Evolutionary conservation across 2,329 filamentous ascomycete genomes (phyloP), one percentile per base, ranked within the genome.

Genomic region (Colletotrichum aenigma): DNA sequence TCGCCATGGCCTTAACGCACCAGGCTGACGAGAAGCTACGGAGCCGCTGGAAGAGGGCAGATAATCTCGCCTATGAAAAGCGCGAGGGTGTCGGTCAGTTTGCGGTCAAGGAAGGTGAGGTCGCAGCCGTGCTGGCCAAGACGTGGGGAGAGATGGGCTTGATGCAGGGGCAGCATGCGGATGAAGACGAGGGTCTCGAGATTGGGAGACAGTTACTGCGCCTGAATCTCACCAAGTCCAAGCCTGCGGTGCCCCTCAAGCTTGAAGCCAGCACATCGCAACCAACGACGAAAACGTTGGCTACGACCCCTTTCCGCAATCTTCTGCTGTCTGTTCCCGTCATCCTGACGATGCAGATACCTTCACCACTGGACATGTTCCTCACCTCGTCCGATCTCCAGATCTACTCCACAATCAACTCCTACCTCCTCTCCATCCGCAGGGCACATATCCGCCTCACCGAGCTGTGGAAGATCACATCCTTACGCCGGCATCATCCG

Each of bases 351-450:
- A 88, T 98, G 77, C 91, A 93, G 52, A 92, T 98, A 10, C 91
- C 91, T 4, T 93, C 94, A 3, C 96, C 97, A 0, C 85, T 98
- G 7, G 96, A 98, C 81, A 90, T 99, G 34, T 98, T 98, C 80
- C 91, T 98, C 32, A 92, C 94, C 13, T 87, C 91, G 6, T 88
- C 92, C 1, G 96, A 98, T 80, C 86, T 98, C 13, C 90, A 94
- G 65, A 91, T 91, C 1, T 99, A 98, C 84, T 94, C 95, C 0
- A 89, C 90, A n/a, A 93, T 98, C 76, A 96, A 97, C 82, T 91
- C 95, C 3, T 98, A 98, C 79, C 90, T 99, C 0, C 87, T 98
- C 12, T 94, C 95, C 1, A 93, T 98, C 77, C 93, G 95, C 68
- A 92, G 96, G 74, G 95, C 96, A 4, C 96, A 98, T 82, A 91